Evolutionary conservation across 169 alveolate species (phyloP), one percentile per base, ranked within the genome.

Genomic region (Cryptosporidium sp.): DNA sequence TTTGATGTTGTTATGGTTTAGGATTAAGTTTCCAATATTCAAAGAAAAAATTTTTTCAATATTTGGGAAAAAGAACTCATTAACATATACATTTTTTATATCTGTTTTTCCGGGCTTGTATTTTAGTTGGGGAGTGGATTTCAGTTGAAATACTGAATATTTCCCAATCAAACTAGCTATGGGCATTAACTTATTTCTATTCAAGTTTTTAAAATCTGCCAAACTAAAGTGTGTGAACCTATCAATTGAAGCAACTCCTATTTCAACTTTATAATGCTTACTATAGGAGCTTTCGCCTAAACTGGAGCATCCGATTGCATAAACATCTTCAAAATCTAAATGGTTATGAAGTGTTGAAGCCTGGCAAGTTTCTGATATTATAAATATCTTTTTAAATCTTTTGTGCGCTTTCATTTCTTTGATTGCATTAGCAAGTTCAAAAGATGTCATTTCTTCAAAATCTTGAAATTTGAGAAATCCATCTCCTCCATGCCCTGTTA

Each of bases 401-500:
- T 93, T 85, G 67, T 94, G 94, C 0, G 69, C 69, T 58, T 85
- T 53, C 95, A 94, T 93, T 91, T 92, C 95, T 68, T 91, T 92
- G 16, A 95, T 73, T n/a, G 94, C 94, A 39, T 92, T 72, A 12
- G 91, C 94, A 45, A 95, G 65, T 70, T 95, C 97, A 37, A 86
- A 91, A 31, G 93, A 75, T 51, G 86, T 92, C 18, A 95, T 84
- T n/a, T 94, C 97, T 44, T 92, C 92, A 48, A 94, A 93, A 56
- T 94, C 96, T 85, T 94, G 92, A 29, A 95, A 89, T 87, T 95
- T 95, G 18, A 94, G 92, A 84, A 91, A 95, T 69, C 94, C 93
- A 67, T 94, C 96, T 14, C 97, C 97, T 1, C 96, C 95, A 71
- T 95, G 97, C 12, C 96, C 96, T 39, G 93, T 93, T 75, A 95